phyloP scores from a whole-genome alignment of 177 flowering plant species.

The Vitis hybrid region DNA sequence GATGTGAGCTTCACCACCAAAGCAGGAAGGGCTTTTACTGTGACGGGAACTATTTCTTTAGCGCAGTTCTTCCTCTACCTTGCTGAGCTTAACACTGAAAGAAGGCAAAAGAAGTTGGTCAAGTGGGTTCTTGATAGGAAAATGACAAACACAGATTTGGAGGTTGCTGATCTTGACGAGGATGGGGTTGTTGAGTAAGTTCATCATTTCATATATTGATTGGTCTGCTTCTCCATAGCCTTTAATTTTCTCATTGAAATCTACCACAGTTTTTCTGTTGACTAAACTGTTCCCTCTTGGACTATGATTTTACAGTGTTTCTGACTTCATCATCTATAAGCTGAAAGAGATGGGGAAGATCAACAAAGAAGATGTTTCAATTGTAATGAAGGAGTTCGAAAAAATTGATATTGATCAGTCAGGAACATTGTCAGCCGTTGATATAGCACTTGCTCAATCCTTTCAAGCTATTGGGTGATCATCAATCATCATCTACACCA shows the following conservation, averaged over 20 bases:
- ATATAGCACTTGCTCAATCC: conserved; percentile 48
- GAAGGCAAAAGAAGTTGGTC: conserved; percentile 46
- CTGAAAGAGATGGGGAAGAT: conserved; percentile 96
- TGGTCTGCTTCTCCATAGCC: too few species aligned
- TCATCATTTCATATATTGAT: neutral
- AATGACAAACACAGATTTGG: conserved; percentile 62
- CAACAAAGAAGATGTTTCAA: conserved; percentile 66
- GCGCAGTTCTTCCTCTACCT: conserved; percentile 78
- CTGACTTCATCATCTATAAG: conserved; percentile 69
- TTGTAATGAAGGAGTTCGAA: conserved; percentile 69
- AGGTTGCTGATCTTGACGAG: conserved; percentile 81
- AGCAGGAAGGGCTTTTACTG: conserved; percentile 75
- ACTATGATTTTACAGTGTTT: conserved; percentile 33
- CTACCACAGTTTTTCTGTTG: too few species aligned
- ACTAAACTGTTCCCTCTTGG: neutral
- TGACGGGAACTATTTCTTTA: conserved; percentile 64
- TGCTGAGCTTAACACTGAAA: conserved; percentile 72
- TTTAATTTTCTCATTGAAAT: too few species aligned
- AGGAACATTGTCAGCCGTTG: conserved; percentile 69
- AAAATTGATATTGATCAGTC: conserved; percentile 85
- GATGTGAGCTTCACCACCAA: conserved; percentile 81
- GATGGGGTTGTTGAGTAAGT: conserved; percentile 70
- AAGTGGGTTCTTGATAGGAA: conserved; percentile 63
- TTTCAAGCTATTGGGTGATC: neutral
- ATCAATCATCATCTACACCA: neutral